A percentile compares a stretch with the other conserved stretches of the same genome.
These are phyloP conservation scores for Shiraia bambusicola DNA, from an alignment of 2,329 filamentous ascomycete genomes.

Conservation along the genomic window DNA sequence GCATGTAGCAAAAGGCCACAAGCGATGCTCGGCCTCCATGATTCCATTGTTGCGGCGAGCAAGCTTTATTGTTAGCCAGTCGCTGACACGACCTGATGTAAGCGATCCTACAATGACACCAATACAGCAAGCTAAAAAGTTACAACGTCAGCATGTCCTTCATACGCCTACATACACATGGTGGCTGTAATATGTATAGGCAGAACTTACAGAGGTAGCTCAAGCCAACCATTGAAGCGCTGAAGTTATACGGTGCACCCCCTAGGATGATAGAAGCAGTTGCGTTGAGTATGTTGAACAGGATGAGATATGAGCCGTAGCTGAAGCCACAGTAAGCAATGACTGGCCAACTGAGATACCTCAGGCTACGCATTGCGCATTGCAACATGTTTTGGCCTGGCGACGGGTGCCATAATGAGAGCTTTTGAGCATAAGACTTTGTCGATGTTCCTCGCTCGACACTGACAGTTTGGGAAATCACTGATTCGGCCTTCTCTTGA, in stretches of 20 bases:
- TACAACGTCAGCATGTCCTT: too few species aligned
- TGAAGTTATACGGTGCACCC: conserved; percentile 24
- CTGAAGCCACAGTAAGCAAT: conserved; percentile 29
- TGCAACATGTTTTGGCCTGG: conserved; percentile 21
- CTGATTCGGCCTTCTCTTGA: conserved; percentile 26
- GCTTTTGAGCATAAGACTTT: conserved; percentile 22
- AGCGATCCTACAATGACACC: conserved; percentile 22
- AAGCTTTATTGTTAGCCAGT: conserved; percentile 28
- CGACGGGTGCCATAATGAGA: conserved; percentile 24
- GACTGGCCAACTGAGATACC: conserved; percentile 42
- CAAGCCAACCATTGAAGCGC: conserved; percentile 24
- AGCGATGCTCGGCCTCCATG: conserved; percentile 44
- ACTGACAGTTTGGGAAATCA: conserved; percentile 17
- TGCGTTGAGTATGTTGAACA: conserved; percentile 34
- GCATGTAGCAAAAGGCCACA: conserved; percentile 45
- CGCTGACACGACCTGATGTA: conserved; percentile 22
- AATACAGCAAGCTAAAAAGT: conserved; percentile 14
- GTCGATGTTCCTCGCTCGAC: conserved; percentile 7
- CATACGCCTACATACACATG: too few species aligned
- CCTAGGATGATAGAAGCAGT: conserved; percentile 29
- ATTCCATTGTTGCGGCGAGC: conserved; percentile 45
- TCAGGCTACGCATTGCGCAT: conserved; percentile 22
- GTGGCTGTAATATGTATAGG: too few species aligned
- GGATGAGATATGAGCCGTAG: conserved; percentile 29
- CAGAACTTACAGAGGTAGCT: conserved; percentile 14